Conservation (phyloP, 2,329 filamentous ascomycete species). For the Piedraia hortae region DNA sequence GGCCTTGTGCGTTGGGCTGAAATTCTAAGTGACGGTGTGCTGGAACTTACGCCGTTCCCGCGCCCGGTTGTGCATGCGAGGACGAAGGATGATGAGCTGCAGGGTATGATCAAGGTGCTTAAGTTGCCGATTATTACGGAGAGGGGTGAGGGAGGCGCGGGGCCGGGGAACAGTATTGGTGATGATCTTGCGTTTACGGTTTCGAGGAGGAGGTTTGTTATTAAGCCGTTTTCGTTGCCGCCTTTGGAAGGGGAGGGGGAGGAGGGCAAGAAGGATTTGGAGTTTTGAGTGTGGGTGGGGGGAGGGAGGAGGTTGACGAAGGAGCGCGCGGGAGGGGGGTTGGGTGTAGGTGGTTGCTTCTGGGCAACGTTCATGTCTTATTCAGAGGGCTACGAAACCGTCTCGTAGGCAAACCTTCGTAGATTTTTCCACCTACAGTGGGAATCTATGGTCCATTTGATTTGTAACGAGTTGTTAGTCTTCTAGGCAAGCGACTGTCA, state of each 20-base stretch:
- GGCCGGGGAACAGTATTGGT: constrained; percentile 32
- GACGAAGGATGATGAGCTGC: constrained; percentile 43
- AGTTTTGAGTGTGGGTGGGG: constrained; percentile 36
- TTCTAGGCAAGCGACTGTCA: too few relatives aligned
- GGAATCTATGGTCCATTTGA: too few relatives aligned
- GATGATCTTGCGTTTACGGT: constrained; percentile 81
- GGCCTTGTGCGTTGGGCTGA: constrained; percentile 72
- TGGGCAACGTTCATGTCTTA: too few relatives aligned
- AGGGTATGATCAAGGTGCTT: constrained; percentile 65
- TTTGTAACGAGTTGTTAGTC: too few relatives aligned
- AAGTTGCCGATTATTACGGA: constrained; percentile 66
- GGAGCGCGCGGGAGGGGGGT: too few relatives aligned
- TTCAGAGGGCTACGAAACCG: too few relatives aligned
- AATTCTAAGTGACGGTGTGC: constrained; percentile 53
- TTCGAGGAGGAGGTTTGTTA: constrained; percentile 55
- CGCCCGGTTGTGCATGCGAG: too few relatives aligned
- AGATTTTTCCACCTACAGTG: too few relatives aligned
- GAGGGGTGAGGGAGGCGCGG: constrained; percentile 51
- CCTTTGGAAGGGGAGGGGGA: constrained; percentile 49
- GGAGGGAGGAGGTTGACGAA: too few relatives aligned
- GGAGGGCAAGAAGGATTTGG: constrained; percentile 33
- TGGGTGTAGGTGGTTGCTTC: too few relatives aligned
- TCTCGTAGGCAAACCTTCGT: too few relatives aligned
- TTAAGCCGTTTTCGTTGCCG: constrained; percentile 71
- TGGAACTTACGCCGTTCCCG: constrained; percentile 55